Conservation (phyloP, 164 flowering plant species). For the Malania oleifera region DNA sequence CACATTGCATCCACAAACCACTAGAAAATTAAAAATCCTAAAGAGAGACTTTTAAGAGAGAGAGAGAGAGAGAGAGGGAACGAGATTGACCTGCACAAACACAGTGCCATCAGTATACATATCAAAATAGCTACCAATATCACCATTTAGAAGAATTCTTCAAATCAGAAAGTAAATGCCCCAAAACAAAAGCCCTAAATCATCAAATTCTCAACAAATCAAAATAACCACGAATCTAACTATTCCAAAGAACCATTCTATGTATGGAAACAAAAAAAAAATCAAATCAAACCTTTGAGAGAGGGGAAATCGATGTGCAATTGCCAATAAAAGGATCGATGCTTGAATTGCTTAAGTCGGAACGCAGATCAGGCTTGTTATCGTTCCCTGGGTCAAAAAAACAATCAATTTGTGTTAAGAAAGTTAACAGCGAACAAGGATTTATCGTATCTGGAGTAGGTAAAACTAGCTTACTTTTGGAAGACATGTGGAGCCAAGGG, state of each 20-base stretch:
- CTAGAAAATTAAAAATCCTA: background rate
- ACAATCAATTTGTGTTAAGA: background rate
- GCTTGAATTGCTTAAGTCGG: constrained; percentile 28
- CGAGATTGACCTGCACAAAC: constrained; percentile 68
- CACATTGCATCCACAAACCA: constrained; percentile 68
- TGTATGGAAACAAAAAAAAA: background rate
- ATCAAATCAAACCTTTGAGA: constrained; percentile 42
- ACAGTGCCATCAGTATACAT: constrained; percentile 97
- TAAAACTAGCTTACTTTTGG: constrained; percentile 34
- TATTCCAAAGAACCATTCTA: background rate
- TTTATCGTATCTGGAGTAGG: too few species aligned
- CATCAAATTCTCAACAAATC: background rate
- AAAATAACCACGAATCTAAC: too few species aligned
- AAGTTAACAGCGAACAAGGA: background rate
- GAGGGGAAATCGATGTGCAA: constrained; percentile 11
- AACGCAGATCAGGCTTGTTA: constrained; percentile 34
- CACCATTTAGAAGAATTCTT: too few species aligned
- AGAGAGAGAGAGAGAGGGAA: too few species aligned
- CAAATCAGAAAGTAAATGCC: too few species aligned
- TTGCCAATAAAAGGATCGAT: constrained; percentile 44
- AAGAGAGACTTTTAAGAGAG: background rate
- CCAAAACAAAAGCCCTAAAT: constrained; percentile 7
- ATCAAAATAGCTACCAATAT: too few species aligned
- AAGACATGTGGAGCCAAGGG: constrained; percentile 32
- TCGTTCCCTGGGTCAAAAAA: constrained; percentile 20